Conservation (phyloP, 75 land plant genomes). For the Cunninghamia lanceolata region DNA sequence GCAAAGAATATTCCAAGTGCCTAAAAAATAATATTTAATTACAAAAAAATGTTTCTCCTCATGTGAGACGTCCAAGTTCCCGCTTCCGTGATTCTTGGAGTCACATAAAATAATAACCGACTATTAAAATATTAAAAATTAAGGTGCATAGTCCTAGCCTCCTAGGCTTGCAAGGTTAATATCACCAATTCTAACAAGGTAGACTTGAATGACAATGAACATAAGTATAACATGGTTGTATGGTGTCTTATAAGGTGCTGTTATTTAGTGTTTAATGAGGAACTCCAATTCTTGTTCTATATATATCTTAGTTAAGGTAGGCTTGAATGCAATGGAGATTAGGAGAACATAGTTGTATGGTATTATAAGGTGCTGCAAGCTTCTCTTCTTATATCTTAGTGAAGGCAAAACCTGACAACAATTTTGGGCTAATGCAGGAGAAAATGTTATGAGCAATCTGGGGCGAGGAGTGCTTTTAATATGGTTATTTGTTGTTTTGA, state of each 20-base stretch:
- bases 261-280: background rate
- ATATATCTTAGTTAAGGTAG: background rate
- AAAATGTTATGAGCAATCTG: constrained; percentile 30
- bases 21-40: too few relatives aligned
- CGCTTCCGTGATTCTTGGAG: too few relatives aligned
- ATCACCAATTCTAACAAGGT: too few relatives aligned
- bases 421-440: constrained; percentile 31
- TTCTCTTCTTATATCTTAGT: background rate
- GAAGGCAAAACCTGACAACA: background rate
- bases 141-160: too few relatives aligned
- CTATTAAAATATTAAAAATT: too few relatives aligned
- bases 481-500: constrained; percentile 56
- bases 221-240: too few relatives aligned
- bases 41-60: too few relatives aligned
- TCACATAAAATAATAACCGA: too few relatives aligned
- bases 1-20: too few relatives aligned
- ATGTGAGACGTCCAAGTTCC: too few relatives aligned
- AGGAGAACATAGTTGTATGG: background rate
- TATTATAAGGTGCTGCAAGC: background rate
- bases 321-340: background rate
- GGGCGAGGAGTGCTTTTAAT: constrained; percentile 38
- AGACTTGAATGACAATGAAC: too few relatives aligned
- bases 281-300: background rate
- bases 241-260: background rate
- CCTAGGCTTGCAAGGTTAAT: too few relatives aligned